Conservation (phyloP, 306 rosid species). For the Sindora glabra region DNA sequence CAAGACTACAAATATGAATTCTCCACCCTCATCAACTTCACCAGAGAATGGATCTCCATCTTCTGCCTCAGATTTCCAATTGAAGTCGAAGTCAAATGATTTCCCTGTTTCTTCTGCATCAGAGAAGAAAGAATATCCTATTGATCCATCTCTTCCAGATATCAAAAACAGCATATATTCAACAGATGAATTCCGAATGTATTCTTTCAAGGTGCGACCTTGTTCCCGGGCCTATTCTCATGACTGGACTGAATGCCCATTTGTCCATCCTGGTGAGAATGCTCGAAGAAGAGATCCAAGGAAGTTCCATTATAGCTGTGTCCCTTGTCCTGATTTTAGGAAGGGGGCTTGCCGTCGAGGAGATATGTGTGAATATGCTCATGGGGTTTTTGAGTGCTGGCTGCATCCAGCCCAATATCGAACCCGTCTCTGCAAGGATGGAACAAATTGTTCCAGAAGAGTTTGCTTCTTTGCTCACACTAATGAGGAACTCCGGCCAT, state of each 20-base stretch:
- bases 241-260: constrained; percentile 97
- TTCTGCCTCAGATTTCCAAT: constrained; percentile 47
- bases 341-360: constrained; percentile 94
- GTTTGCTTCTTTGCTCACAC: constrained; percentile 96
- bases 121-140: constrained; percentile 87
- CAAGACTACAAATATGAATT: constrained; percentile 35
- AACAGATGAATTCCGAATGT: constrained; percentile 91
- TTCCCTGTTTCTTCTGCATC: constrained; percentile 37
- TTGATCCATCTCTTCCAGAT: constrained; percentile 90
- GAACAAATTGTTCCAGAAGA: constrained; percentile 69
- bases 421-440: constrained; percentile 90
- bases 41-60: constrained; percentile 59
- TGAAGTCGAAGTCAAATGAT: constrained; percentile 46
- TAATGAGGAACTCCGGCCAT: constrained; percentile 73
- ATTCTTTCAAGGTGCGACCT: constrained; percentile 91
- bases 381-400: constrained; percentile 97
- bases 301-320: constrained; percentile 89
- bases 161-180: constrained; percentile 90
- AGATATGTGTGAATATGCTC: constrained; percentile 96
- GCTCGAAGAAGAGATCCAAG: constrained; percentile 98
- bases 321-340: constrained; percentile 90
- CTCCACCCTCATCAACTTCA: constrained; percentile 58
- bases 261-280: constrained; percentile 95
- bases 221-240: constrained; percentile 95
- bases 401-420: constrained; percentile 92